These are phyloP conservation scores for Actinidia polygama DNA, from an alignment of 179 eudicot genomes.

Conservation along the genomic window DNA sequence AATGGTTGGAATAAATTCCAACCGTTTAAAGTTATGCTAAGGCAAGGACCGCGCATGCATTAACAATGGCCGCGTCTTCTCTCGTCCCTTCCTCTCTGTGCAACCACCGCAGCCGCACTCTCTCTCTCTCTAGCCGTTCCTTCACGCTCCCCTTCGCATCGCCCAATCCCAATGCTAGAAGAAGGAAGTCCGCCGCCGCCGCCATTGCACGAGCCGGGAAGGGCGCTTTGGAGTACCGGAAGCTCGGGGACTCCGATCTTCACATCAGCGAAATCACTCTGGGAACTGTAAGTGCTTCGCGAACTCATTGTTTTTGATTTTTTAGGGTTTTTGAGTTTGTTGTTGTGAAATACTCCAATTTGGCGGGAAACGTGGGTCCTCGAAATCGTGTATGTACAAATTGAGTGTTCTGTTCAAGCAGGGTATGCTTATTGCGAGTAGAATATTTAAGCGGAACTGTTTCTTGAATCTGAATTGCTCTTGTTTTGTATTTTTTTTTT, in stretches of 20 bases:
- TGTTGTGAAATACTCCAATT: neutral
- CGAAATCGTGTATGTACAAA: neutral
- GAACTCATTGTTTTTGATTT: neutral
- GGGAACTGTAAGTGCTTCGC: conserved; percentile 58
- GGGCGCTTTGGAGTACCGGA: conserved; percentile 54
- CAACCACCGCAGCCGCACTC: conserved; percentile 13
- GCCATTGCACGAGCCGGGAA: conserved; percentile 34
- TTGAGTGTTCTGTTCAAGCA: neutral
- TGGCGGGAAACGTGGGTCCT: neutral
- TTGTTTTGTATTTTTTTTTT: too few relatives aligned
- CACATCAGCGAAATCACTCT: conserved; percentile 81
- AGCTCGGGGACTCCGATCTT: conserved; percentile 83
- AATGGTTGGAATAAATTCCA: neutral
- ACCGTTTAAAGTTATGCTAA: neutral
- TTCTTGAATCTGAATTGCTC: too few relatives aligned
- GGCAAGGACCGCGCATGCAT: neutral
- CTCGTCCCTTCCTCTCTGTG: conserved; percentile 13
- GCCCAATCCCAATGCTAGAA: conserved; percentile 10
- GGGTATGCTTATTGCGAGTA: too few relatives aligned
- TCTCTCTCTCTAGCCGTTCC: conserved; percentile 10
- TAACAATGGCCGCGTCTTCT: conserved; percentile 14
- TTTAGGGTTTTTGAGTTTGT: neutral
- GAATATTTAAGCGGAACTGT: too few relatives aligned
- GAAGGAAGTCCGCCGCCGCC: conserved; percentile 12
- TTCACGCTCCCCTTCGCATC: conserved; percentile 12